Base-by-base conservation (phyloP, 2,329 filamentous ascomycete species). In the Cryphonectria nitschkei region DNA sequence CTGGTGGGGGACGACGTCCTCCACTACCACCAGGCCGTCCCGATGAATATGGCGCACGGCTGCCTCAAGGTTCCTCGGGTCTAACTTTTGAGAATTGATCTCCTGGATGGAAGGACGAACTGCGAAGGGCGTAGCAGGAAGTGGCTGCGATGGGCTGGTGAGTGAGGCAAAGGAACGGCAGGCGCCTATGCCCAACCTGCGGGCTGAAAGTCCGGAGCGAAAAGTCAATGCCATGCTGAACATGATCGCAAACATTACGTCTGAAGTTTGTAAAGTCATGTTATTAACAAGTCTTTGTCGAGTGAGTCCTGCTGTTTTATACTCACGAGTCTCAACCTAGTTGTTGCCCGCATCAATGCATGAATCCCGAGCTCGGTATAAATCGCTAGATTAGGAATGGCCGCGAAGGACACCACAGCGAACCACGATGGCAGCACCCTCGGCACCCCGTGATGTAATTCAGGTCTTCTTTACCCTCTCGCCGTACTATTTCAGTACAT, bases 1-100 rank as follows among this genome's bases (percentile, higher is more conserved):
- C 0, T 80, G 75, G 73, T 87, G 84, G 0, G 83, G 81, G 29
- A 90, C 81, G 1, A 83, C 83, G 75, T 87, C 80, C 67, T 88
- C 82, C 2, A 90, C 77, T 0, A 90, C 84, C 0, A 90, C 86
- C 0, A 90, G 78, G 0, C 88, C 88, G 73, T 90, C 87, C 26
- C 78, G 75, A 68, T 87, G 83, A 8, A 89, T 74, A 46, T 83
- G 81, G 2, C 84, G 80, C 1, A 87, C 84, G 0, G 87, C 87
- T 22, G 84, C 81, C 73, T 90, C 88, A 1, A 90, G 80, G 70
- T 88, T 90, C 32, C 81, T 80, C 13, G 83, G 79, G 13, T 76
- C 77, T 0, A 89, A 83, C 0, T 70, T 56, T 0, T 77, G 76
- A n/a, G 76, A 77, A 16, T 78, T 74, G 14, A 84, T 70, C 72